Conservation (phyloP, 345 rosid genomes). For the Camelina sativa region DNA sequence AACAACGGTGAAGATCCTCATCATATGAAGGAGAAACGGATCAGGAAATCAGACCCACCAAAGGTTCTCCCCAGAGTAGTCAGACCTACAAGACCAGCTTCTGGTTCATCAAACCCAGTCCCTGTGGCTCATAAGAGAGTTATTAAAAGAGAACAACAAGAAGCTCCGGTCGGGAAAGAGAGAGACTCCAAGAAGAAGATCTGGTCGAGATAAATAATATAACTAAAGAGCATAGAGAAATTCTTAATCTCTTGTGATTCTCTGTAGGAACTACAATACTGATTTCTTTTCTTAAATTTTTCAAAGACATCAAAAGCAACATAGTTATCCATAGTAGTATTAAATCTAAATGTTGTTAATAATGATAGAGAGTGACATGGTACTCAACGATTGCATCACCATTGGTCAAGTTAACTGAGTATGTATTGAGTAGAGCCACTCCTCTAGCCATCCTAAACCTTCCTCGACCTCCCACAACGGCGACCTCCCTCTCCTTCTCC, state of each 20-base stretch:
- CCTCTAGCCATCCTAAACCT: constrained; percentile 55
- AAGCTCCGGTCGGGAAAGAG: constrained; percentile 56
- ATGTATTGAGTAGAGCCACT: constrained; percentile 43
- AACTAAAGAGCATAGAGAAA: constrained; percentile 15
- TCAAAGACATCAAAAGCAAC: background rate
- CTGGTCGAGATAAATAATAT: constrained; percentile 59
- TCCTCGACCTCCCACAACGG: constrained; percentile 62
- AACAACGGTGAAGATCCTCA: constrained; percentile 49
- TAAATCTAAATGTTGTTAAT: background rate
- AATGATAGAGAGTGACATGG: constrained; percentile 48
- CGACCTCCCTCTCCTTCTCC: constrained; percentile 51
- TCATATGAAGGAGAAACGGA: constrained; percentile 56
- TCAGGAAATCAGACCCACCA: constrained; percentile 85
- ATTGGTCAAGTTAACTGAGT: constrained; percentile 34
- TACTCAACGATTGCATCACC: constrained; percentile 55
- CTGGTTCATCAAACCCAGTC: constrained; percentile 42
- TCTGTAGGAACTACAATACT: background rate
- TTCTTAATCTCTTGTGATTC: constrained; percentile 6
- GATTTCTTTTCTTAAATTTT: background rate
- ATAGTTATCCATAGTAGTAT: background rate
- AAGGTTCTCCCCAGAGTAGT: constrained; percentile 50
- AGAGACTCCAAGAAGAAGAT: constrained; percentile 75
- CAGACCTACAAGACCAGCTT: constrained; percentile 59
- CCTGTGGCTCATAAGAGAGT: constrained; percentile 55
- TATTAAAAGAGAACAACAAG: constrained; percentile 59